These are phyloP conservation scores for Russula emetica DNA, from an alignment of 768 basidiomycete genomes.

Conservation along the genomic window DNA sequence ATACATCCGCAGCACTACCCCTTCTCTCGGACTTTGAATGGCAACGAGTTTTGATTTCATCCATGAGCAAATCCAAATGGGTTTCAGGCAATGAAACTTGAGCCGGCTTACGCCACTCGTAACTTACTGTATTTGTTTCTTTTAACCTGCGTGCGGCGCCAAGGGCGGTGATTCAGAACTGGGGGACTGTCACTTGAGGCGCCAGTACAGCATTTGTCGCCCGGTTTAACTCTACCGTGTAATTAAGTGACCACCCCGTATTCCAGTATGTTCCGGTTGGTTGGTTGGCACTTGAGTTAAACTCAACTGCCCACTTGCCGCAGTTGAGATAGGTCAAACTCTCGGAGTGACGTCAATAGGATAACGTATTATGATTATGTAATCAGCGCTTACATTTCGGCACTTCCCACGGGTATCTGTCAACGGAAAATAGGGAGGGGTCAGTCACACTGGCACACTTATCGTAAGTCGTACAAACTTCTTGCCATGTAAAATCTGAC, in stretches of 20 bases:
- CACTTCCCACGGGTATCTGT: not conserved
- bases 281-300: too few species aligned
- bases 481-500: not conserved
- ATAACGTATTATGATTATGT: conserved; percentile 4
- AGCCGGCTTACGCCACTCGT: not conserved
- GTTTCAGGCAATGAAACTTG: not conserved
- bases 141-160: not conserved
- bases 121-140: not conserved
- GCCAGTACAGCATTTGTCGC: not conserved
- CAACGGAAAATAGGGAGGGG: not conserved
- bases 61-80: not conserved
- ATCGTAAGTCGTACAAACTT: not conserved
- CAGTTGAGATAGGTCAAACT: not conserved
- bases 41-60: not conserved
- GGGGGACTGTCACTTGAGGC: conserved; percentile 2
- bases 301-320: not conserved
- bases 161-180: not conserved
- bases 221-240: not conserved
- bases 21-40: conserved; percentile 7
- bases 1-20: not conserved
- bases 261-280: not conserved
- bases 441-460: not conserved
- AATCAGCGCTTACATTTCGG: not conserved
- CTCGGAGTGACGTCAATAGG: not conserved
- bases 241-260: not conserved